A percentile compares a stretch with the other conserved stretches of the same genome.
Conservation (phyloP, 1,284 basidiomycete species). For the Moesziomyces antarcticus region DNA sequence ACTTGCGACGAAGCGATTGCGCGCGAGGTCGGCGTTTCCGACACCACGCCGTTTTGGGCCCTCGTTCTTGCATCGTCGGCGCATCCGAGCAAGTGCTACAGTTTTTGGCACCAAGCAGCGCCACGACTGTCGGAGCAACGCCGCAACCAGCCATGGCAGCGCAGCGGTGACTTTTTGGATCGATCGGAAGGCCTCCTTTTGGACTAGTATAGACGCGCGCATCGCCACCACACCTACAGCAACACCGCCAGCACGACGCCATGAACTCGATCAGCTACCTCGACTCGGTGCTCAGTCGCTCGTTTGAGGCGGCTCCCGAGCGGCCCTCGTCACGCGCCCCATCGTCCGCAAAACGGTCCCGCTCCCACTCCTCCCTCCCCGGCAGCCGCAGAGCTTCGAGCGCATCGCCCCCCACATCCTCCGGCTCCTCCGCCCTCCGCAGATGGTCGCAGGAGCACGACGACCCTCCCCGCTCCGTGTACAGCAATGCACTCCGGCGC, state of each 20-base stretch:
- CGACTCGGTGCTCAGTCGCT: slow-evolving; percentile 58
- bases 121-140: too few species aligned
- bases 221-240: too few species aligned
- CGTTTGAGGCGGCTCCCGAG: slow-evolving; percentile 32
- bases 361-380: slow-evolving; percentile 41
- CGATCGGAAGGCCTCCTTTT: too few species aligned
- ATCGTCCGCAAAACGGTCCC: slow-evolving; percentile 27
- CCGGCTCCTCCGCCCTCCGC: slow-evolving; percentile 25
- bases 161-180: too few species aligned
- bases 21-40: too few species aligned
- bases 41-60: too few species aligned
- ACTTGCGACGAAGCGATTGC: too few species aligned
- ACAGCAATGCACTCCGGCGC: slow-evolving; percentile 27
- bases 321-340: slow-evolving; percentile 19
- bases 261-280: slow-evolving; percentile 63
- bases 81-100: too few species aligned
- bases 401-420: slow-evolving; percentile 18
- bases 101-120: too few species aligned
- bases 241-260: slow-evolving; percentile 1
- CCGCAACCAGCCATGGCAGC: too few species aligned
- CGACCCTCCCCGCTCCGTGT: slow-evolving; percentile 11
- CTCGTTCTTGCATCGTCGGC: too few species aligned
- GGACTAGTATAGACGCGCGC: too few species aligned
- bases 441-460: slow-evolving; percentile 47
- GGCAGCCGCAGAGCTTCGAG: slow-evolving; percentile 35